Conservation (phyloP, 148 eudicot species). For the Cornus kousa region DNA sequence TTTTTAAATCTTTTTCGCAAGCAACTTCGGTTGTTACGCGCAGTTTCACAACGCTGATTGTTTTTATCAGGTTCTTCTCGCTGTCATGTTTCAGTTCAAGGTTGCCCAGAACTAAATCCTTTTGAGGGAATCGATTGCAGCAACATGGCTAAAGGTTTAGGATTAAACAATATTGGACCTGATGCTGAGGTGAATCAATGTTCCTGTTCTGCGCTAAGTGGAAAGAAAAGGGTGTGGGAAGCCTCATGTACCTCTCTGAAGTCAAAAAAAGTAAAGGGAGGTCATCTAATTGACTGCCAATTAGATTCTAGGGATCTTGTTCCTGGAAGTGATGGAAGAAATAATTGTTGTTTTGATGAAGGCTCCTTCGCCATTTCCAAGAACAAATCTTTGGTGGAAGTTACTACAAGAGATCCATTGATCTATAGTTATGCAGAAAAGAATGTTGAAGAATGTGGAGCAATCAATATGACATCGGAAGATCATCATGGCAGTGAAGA, state of each 20-base stretch:
- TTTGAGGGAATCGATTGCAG: slow-evolving; percentile 20
- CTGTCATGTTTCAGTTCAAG: slow-evolving; percentile 14
- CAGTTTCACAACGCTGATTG: not conserved
- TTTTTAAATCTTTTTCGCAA: not conserved
- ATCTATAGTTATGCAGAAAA: slow-evolving; percentile 18
- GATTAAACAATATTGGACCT: slow-evolving; percentile 18
- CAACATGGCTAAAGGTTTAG: slow-evolving; percentile 22
- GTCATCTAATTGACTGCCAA: slow-evolving; percentile 41
- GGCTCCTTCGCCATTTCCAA: slow-evolving; percentile 24
- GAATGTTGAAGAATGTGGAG: slow-evolving; percentile 16
- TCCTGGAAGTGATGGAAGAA: slow-evolving; percentile 26
- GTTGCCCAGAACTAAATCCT: slow-evolving; percentile 22
- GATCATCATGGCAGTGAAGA: slow-evolving; percentile 14
- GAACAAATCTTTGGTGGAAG: slow-evolving; percentile 18
- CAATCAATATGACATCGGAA: slow-evolving; percentile 13
- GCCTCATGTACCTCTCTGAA: slow-evolving; percentile 65
- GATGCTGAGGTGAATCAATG: slow-evolving; percentile 24
- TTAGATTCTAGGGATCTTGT: slow-evolving; percentile 26
- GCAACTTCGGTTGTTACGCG: not conserved
- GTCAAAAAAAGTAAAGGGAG: slow-evolving; percentile 83
- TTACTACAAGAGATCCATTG: slow-evolving; percentile 22
- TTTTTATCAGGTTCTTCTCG: slow-evolving; percentile 12
- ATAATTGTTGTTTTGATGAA: slow-evolving; percentile 18
- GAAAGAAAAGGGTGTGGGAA: slow-evolving; percentile 67
- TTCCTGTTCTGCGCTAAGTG: slow-evolving; percentile 39